Conservation (phyloP, 176 grass and related monocot genomes). For the Alopecurus myosuroides region DNA sequence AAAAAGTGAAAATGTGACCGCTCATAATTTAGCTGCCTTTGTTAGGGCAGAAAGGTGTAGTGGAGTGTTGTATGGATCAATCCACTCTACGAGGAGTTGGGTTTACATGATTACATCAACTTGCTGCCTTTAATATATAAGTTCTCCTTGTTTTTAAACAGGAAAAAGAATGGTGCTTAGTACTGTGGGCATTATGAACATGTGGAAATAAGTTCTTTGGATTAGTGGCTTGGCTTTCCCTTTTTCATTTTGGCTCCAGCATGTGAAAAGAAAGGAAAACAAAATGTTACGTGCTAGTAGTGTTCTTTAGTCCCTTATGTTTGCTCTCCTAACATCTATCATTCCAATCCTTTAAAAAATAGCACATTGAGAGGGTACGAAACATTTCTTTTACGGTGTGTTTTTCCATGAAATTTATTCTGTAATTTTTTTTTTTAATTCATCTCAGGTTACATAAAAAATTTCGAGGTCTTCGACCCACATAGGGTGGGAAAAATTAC, state of each 20-base stretch:
- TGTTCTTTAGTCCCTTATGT: background rate
- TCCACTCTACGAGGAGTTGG: background rate
- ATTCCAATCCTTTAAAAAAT: background rate
- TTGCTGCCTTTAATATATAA: background rate
- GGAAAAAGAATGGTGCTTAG: background rate
- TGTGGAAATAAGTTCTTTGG: background rate
- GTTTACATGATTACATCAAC: background rate
- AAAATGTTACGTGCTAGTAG: background rate
- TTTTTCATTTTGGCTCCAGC: background rate
- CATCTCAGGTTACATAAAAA: slow-evolving; percentile 83
- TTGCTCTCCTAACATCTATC: background rate
- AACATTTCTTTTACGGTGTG: background rate
- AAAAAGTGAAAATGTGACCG: background rate
- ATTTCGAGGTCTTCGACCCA: slow-evolving; percentile 77
- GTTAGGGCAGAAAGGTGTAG: background rate
- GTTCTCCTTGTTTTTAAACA: background rate
- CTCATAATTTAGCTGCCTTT: background rate
- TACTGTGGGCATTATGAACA: background rate
- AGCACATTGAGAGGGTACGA: background rate
- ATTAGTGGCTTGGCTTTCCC: background rate
- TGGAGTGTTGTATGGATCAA: background rate
- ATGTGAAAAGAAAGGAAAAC: background rate
- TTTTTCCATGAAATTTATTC: background rate
- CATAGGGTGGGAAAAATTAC: slow-evolving; percentile 86
- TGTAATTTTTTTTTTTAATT: background rate